Evolutionary conservation across 2,329 filamentous ascomycete species (phyloP).

Genomic region (Alternaria viburni): DNA sequence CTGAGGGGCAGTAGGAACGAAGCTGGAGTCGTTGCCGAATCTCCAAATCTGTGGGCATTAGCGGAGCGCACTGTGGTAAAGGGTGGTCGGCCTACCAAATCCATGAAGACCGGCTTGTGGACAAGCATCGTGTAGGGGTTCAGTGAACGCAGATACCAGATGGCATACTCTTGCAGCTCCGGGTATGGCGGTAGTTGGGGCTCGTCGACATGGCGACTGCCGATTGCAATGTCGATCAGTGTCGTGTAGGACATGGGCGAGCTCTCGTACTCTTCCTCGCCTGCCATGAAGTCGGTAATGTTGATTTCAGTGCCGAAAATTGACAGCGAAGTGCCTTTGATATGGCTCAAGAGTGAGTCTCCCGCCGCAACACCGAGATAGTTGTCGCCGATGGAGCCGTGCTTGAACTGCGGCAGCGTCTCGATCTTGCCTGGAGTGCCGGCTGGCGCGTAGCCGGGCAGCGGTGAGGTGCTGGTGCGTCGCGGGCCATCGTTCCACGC

Average conservation of each 20-base stretch:
- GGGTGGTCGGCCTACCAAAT: conserved; percentile 59
- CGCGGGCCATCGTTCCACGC: conserved; percentile 32
- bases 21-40: conserved; percentile 73
- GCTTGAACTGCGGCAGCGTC: conserved; percentile 55
- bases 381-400: conserved; percentile 62
- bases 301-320: conserved; percentile 82
- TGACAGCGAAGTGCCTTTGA: conserved; percentile 77
- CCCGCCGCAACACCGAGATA: conserved; percentile 71
- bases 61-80: not conserved
- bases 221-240: conserved; percentile 70
- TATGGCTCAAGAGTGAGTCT: conserved; percentile 71
- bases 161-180: conserved; percentile 71
- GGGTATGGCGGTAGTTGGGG: conserved; percentile 67
- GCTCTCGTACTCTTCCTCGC: conserved; percentile 65
- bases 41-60: conserved; percentile 64
- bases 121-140: conserved; percentile 76
- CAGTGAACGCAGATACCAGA: conserved; percentile 77
- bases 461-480: conserved; percentile 31
- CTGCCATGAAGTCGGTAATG: conserved; percentile 72
- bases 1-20: conserved; percentile 68
- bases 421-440: conserved; percentile 21
- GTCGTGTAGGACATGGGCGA: conserved; percentile 71
- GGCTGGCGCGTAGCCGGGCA: conserved; percentile 33
- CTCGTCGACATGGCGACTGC: conserved; percentile 58
- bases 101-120: conserved; percentile 76